Percentiles rank a stretch among this genome's conserved stretches.
Conservation (phyloP, 2,329 filamentous ascomycete genomes). For the Chalara sp. region DNA sequence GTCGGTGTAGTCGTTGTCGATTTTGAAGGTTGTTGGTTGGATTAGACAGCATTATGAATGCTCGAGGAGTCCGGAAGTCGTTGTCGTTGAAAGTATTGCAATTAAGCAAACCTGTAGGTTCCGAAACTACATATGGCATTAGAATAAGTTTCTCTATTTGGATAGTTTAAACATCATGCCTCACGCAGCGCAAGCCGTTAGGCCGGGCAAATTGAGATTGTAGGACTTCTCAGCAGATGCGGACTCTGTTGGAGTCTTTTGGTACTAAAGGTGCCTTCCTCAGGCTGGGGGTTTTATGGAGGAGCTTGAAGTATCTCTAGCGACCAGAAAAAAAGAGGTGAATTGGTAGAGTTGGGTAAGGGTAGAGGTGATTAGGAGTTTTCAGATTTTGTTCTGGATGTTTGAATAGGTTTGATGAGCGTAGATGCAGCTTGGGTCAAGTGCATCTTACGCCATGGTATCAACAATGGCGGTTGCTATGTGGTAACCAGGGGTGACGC, state of each 20-base stretch:
- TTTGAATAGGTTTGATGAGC: too few relatives aligned
- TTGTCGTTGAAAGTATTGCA: constrained; percentile 44
- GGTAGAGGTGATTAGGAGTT: not conserved
- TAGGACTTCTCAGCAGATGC: constrained; percentile 41
- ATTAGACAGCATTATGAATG: constrained; percentile 76
- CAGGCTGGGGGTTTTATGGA: constrained; percentile 15
- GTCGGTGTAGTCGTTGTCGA: constrained; percentile 70
- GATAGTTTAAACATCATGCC: constrained; percentile 41
- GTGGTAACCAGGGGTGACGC: not conserved
- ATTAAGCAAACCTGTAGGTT: constrained; percentile 42
- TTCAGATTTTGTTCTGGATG: too few relatives aligned
- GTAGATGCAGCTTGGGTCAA: too few relatives aligned
- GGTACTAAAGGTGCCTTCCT: constrained; percentile 17
- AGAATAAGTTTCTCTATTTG: not conserved
- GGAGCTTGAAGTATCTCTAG: constrained; percentile 7
- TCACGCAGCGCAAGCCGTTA: constrained; percentile 81
- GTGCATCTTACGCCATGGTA: too few relatives aligned
- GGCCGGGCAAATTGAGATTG: constrained; percentile 56
- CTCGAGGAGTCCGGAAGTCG: constrained; percentile 59
- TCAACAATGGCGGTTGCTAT: not conserved
- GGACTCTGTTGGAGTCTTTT: constrained; percentile 31
- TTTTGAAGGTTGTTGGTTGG: constrained; percentile 64
- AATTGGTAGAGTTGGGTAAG: not conserved
- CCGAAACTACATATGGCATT: constrained; percentile 32
- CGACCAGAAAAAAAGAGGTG: constrained; percentile 13